Base-by-base conservation (phyloP, 2,329 filamentous ascomycete species). In the Beauveria medogensis region DNA sequence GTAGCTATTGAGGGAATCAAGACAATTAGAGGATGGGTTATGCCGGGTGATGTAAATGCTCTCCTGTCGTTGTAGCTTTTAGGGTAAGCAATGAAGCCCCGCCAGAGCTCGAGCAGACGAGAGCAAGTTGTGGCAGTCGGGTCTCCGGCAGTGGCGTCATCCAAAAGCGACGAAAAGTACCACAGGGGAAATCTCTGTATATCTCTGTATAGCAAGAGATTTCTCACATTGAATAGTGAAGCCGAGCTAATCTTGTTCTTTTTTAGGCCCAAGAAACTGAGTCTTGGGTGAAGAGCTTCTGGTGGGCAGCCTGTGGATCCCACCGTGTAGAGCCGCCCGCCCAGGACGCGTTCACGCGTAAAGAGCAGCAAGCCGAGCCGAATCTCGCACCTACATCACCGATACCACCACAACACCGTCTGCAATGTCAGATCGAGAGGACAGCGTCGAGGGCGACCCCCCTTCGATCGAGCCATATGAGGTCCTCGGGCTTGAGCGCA, bases 381-480 rank as follows among this genome's bases (percentile, higher is more conserved):
- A 48, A 28, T 12, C 30, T 48, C 26, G 24, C 50, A 55, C 41
- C 59, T 40, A 30, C 59, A 61, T 28, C 58, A 57, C 62, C 30
- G 40, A 1, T 24, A 40, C 16, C 20, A 44, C 4, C 58, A 37
- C 34, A 60, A 61, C 55, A 60, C 60, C 55, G 14, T 26, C 43
- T 66, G 70, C 63, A 57, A 82, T 82, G 78, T 77, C 77, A 48
- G 71, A 77, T 54, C 69, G 72, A 22, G 81, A 87, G 54, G 83
- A 88, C 43, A 69, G 80, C 24, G 65, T 78, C 26, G 78, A 82
- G 28, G 80, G 78, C 61, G 81, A 84, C 43, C 87, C 84, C 1
- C 89, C 90, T 0, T 69, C 69, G 20, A 85, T 89, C 48, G 79
- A 90, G 67, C 93, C 94, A 0, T 99, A 99, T 70, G 83, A 87